Evolutionary conservation across 148 eudicot species (phyloP), one percentile per base, ranked within the genome.

Genomic region (Linanthus parryae): DNA sequence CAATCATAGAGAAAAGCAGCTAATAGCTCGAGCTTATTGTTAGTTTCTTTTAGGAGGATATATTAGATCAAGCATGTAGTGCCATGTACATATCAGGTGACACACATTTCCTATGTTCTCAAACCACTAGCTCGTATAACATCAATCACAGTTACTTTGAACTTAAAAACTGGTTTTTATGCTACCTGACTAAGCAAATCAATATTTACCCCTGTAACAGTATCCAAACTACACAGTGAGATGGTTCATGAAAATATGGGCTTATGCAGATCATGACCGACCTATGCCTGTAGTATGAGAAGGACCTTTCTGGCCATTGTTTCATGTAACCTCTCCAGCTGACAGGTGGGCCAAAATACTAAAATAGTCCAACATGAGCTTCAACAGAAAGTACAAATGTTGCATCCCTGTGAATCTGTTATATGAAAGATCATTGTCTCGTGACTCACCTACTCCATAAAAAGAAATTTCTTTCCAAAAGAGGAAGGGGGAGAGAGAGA

Each of bases 251-350:
- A 14, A 7, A 1, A 34, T 21, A 43, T 20, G 25, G n/a, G 12
- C 47, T n/a, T 3, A 21, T 43, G 47, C 11, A 43, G 27, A 19
- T 43, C 47, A 21, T 20, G 47, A 43, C 24, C 24, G 6, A 43
- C 22, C 47, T 22, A 16, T 19, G 47, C 27, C 45, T 42, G 24
- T 42, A 21, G 47, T 43, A 3, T 10, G 23, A 43, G 41, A 37
- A 18, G 41, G 41, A 37, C 41, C 41, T 43, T 43, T 43, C 47
- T 43, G 46, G 23, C 25, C 27, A 43, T 43, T 15, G 11, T 43
- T 21, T 43, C 47, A 43, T 43, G 26, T 43, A 43, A 15, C 47
- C 47, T 11, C 1, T 21, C 25, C 22, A 13, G 27, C 15, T 10
- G 3, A 43, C 47, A 13, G 3, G 15, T 37, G 41, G 41, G 17